Percentiles rank a stretch among this genome's conserved stretches.
These are phyloP conservation scores for Tricholoma terreum DNA, from an alignment of 768 basidiomycete genomes.

Conservation along the genomic window DNA sequence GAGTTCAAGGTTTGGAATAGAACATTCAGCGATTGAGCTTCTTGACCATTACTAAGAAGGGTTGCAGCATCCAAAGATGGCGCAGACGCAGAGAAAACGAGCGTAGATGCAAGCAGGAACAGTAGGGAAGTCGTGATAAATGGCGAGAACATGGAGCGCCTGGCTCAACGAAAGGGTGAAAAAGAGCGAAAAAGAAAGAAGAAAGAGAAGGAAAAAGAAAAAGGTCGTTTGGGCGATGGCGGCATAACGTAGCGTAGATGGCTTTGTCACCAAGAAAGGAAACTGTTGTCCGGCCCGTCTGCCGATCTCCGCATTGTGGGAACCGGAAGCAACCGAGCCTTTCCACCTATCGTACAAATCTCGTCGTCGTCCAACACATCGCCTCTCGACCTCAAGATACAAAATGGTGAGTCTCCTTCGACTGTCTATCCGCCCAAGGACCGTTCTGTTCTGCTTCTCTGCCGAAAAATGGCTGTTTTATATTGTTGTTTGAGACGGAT, in stretches of 20 bases:
- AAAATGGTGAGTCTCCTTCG: slow-evolving; percentile 39
- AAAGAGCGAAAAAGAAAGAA: slow-evolving; percentile 9
- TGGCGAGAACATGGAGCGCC: slow-evolving; percentile 29
- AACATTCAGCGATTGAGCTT: slow-evolving; percentile 50
- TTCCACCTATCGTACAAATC: slow-evolving; percentile 22
- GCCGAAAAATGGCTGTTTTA: slow-evolving; percentile 16
- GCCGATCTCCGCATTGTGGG: slow-evolving; percentile 19
- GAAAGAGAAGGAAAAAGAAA: too few relatives aligned
- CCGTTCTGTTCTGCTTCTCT: slow-evolving; percentile 1
- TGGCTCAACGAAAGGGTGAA: slow-evolving; percentile 24
- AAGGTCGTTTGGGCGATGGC: too few relatives aligned
- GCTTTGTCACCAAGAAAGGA: slow-evolving; percentile 11
- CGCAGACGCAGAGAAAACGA: slow-evolving; percentile 29
- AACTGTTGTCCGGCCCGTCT: slow-evolving; percentile 7
- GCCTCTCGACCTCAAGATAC: slow-evolving; percentile 34
- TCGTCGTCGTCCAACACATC: slow-evolving; percentile 34
- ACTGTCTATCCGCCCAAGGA: neutral
- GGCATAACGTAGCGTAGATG: slow-evolving; percentile 2
- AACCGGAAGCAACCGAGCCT: slow-evolving; percentile 28
- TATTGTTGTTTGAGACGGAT: slow-evolving; percentile 33
- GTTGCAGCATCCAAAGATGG: slow-evolving; percentile 36
- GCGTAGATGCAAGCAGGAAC: slow-evolving; percentile 19
- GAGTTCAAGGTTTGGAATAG: slow-evolving; percentile 39
- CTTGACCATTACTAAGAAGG: slow-evolving; percentile 46
- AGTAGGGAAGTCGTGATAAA: slow-evolving; percentile 9